These are phyloP conservation scores for Geranomyces variabilis DNA, from an alignment of 192 early-diverging fungal species.

Conservation along the genomic window DNA sequence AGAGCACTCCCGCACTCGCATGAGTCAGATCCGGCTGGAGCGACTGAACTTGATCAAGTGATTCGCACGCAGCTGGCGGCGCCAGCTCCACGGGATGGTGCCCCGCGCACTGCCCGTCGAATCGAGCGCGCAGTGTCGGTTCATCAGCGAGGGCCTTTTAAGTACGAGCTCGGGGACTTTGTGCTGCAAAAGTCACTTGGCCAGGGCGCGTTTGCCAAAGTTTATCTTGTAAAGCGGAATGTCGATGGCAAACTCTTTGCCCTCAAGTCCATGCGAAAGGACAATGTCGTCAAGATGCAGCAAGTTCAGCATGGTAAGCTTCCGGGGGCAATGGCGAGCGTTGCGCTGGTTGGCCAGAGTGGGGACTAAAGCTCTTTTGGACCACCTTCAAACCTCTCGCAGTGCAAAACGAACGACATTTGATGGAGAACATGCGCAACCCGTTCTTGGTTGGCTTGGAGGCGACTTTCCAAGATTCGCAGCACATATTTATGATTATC, in stretches of 20 bases:
- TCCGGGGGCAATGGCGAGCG: no score
- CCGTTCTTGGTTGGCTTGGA: conserved; percentile 49
- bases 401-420: conserved; percentile 83
- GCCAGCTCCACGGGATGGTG: background rate
- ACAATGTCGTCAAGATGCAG: conserved; percentile 82
- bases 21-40: background rate
- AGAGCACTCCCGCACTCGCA: no score
- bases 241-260: conserved; percentile 77
- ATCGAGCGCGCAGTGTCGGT: conserved; percentile 33
- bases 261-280: conserved; percentile 88
- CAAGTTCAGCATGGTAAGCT: conserved; percentile 58
- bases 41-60: conserved; percentile 1
- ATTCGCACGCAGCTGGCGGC: conserved; percentile 5
- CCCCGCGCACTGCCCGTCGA: background rate
- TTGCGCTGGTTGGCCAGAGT: no score
- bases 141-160: conserved; percentile 38
- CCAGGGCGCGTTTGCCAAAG: conserved; percentile 89
- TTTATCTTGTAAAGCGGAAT: conserved; percentile 80
- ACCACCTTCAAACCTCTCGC: background rate
- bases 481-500: conserved; percentile 51
- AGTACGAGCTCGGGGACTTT: conserved; percentile 68
- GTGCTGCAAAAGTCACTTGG: conserved; percentile 79
- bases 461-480: conserved; percentile 50
- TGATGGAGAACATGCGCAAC: conserved; percentile 58
- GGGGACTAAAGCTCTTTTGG: no score